Conservation (phyloP, 169 alveolate genomes). For the Plasmodium sp. region DNA sequence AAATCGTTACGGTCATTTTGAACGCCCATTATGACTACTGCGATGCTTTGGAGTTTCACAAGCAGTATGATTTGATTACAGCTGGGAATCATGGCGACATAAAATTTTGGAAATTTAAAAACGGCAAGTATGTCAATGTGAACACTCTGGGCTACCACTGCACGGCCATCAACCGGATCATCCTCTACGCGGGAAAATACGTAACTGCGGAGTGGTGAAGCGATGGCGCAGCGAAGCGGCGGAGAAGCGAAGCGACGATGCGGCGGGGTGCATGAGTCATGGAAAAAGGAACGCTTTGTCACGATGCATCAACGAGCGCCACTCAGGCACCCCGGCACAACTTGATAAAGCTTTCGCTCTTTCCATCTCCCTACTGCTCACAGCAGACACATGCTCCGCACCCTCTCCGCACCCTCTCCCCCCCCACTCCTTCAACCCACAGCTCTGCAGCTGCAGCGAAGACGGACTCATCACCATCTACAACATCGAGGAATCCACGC, state of each 20-base stretch:
- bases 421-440: background rate
- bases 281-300: too few relatives aligned
- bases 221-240: background rate
- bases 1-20: conserved; percentile 31
- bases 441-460: conserved; percentile 64
- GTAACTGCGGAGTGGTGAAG: background rate
- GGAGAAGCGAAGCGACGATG: background rate
- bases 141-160: conserved; percentile 34
- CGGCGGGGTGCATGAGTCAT: background rate
- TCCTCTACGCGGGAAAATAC: conserved; percentile 39
- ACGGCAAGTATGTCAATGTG: conserved; percentile 22
- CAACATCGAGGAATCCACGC: conserved; percentile 13
- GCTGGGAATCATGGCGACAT: conserved; percentile 73
- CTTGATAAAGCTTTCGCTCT: background rate
- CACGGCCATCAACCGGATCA: conserved; percentile 22
- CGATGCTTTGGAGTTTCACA: conserved; percentile 19
- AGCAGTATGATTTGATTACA: conserved; percentile 58
- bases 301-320: too few relatives aligned
- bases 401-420: background rate
- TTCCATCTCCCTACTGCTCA: background rate
- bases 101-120: conserved; percentile 58
- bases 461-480: conserved; percentile 53
- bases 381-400: background rate
- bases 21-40: conserved; percentile 64
- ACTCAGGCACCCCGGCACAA: too few relatives aligned